Conservation (phyloP, 257 asterid species). For the Verbascum thapsus region DNA sequence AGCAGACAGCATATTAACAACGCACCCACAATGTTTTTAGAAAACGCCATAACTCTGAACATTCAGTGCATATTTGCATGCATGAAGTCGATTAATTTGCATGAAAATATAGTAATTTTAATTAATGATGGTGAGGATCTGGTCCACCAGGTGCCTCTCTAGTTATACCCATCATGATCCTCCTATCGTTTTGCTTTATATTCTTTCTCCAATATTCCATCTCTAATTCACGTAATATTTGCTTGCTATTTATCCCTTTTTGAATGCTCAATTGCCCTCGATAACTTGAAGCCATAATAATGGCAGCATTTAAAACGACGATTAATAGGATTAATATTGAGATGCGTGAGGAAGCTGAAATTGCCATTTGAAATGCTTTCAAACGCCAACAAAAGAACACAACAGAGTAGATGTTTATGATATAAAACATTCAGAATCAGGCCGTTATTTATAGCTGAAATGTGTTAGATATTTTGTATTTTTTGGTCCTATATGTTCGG, state of each 20-base stretch:
- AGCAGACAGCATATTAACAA: no score
- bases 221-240: conserved; percentile 35
- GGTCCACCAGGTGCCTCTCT: conserved; percentile 45
- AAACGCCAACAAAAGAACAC: not conserved
- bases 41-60: no score
- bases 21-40: no score
- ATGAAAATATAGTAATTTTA: no score
- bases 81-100: no score
- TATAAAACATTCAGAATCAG: conserved; percentile 1
- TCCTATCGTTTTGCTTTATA: conserved; percentile 18
- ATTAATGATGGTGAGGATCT: conserved; percentile 54
- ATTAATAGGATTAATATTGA: conserved; percentile 32
- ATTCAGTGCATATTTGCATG: no score
- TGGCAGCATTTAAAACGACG: conserved; percentile 20
- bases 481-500: no score
- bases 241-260: conserved; percentile 36
- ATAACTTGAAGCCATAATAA: conserved; percentile 28
- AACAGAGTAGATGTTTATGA: not conserved
- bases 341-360: conserved; percentile 27
- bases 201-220: conserved; percentile 22
- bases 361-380: conserved; percentile 37
- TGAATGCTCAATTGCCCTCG: conserved; percentile 32
- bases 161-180: conserved; percentile 22
- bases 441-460: conserved; percentile 36
- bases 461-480: no score